Percentiles rank a stretch among this genome's conserved stretches.
These are phyloP conservation scores for Cichorium intybus DNA, from an alignment of 140 eudicot genomes.

Conservation along the genomic window DNA sequence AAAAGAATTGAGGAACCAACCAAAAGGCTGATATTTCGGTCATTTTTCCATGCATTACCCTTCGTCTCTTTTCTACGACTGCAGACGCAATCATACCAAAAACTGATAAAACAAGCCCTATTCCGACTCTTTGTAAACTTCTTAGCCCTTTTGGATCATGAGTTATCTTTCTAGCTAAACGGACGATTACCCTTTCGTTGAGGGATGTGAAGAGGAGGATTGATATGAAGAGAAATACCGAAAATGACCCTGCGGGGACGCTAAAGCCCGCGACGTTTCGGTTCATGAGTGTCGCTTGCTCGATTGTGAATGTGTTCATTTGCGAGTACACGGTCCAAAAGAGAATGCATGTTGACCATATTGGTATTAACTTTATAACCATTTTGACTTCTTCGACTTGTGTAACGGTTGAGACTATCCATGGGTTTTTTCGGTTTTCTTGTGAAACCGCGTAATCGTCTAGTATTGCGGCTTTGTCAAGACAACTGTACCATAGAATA, in stretches of 20 bases:
- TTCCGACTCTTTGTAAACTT: conserved; percentile 82
- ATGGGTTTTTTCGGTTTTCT: conserved; percentile 39
- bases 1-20: conserved; percentile 83
- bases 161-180: conserved; percentile 68
- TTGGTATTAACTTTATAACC: conserved; percentile 84
- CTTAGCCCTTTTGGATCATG: conserved; percentile 57
- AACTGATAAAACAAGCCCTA: conserved; percentile 68
- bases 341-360: conserved; percentile 93
- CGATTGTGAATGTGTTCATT: conserved; percentile 96
- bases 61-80: conserved; percentile 58
- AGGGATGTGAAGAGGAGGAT: conserved; percentile 88
- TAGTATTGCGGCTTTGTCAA: conserved; percentile 87
- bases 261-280: conserved; percentile 56
- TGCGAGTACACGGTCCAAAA: conserved; percentile 99
- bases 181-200: conserved; percentile 71
- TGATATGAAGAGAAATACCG: conserved; percentile 78
- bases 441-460: conserved; percentile 40
- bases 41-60: conserved; percentile 31
- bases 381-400: conserved; percentile 95
- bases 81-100: conserved; percentile 80
- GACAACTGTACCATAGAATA: conserved; percentile 45
- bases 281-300: conserved; percentile 92
- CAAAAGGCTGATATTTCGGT: conserved; percentile 64
- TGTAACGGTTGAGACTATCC: conserved; percentile 73
- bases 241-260: conserved; percentile 84